Base-by-base conservation (phyloP, 306 rosid genomes). In the Corylus avellana region DNA sequence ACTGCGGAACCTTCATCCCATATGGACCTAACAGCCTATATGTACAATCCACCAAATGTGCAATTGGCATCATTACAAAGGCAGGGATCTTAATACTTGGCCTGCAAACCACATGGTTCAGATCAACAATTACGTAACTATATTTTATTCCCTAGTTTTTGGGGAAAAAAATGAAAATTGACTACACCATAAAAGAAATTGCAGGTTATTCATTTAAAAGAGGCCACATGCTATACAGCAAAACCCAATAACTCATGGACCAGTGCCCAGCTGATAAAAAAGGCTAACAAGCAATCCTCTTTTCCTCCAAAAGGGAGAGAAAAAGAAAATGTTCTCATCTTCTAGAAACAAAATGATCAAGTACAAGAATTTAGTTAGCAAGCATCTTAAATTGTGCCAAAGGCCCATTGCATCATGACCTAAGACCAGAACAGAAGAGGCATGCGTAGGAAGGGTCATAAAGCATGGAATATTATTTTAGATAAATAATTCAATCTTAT, bases 1-100 rank as follows among this genome's bases (percentile, higher is more conserved):
- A 84, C 89, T 96, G 99, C 7, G 99, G 99, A 76, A 96, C 96
- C 75, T 88, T 86, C 99, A 96, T 96, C 49, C 99, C 99, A 84
- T 91, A 96, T 72, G 97, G 97, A 56, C 97, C 96, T 27, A 96
- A 87, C 78, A 96, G 90, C 90, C 70, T 91, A 83, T 88, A 93
- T 74, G 76, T 82, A 88, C 82, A 88, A 81, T 96, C 96, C 78
- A 96, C 96, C 74, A 91, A 64, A 87, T 87, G 97, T 77, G 97
- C 98, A 85, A 96, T 86, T 53, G 98, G 99, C 97, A 93, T 90
- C 87, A 91, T 66, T 49, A 87, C 85, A 84, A 59, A 78, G 70
- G 85, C 92, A 80, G 99, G 99, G 81, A 96, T 87, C 89, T 88
- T 91, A 86, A 96, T 85, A 67, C 82, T 88, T 72, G 99, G 99